Evolutionary conservation across 495 filamentous ascomycete species (phyloP), one percentile per base, ranked within the genome.

Genomic region (Penicillium goetzii): DNA sequence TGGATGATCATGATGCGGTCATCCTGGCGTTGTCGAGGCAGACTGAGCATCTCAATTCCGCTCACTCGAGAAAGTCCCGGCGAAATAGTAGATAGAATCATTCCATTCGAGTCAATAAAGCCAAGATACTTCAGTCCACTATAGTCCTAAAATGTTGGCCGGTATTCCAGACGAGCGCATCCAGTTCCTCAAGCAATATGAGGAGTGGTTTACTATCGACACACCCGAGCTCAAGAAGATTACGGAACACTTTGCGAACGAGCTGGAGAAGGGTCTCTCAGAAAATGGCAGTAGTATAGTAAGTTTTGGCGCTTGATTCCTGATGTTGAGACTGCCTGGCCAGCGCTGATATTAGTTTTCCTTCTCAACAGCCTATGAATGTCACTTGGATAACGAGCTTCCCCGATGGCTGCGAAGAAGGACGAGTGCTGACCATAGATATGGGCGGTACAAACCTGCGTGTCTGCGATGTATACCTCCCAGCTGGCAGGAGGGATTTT

Each of bases 391-490:
- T 92, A 63, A 95, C 92, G 86, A 85, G 82, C 47, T 92, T 86
- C 73, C 94, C 94, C 43, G 88, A 86, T 69, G 92, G 94, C 61
- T 66, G 90, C 64, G 94, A 98, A 76, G 88, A 83, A n/a, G 94
- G 94, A 57, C 91, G 86, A 32, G 92, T 85, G 69, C 80, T 97
- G 55, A 94, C 94, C 56, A 78, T 97, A 12, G 94, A 97, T 72
- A 95, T 97, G 92, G 94, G 94, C 50, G 94, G 94, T 58, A 98
- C 94, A 58, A 97, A 97, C 64, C 81, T 97, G 36, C 90, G 94
- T 59, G 91, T 97, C 59, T 98, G 93, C 77, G 89, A 97, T 73
- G 91, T 97, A 69, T 88, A 83, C 58, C 80, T 97, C 52, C 88
- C 89, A 2, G 85, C 92, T 60, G 85, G 88, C 62, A 90, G 91